Evolutionary conservation across 1,284 basidiomycete genomes (phyloP), one percentile per base, ranked within the genome.

Genomic region (Trametes pubescens): DNA sequence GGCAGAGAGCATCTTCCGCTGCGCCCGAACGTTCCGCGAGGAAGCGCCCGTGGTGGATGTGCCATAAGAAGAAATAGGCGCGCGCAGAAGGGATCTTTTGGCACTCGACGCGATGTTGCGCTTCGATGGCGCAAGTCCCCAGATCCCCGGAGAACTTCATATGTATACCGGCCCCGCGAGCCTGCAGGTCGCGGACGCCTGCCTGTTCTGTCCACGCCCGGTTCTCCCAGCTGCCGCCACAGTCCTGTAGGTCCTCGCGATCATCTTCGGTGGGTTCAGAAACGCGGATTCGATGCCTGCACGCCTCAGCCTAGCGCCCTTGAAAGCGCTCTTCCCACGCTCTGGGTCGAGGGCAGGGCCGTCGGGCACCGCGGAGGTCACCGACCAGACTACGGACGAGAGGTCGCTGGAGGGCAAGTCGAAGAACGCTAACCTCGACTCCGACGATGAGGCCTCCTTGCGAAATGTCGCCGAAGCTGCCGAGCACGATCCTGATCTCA

Each of bases 111-210:
- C 57, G 29, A 52, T 59, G 49, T 59, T 32, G 57, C 49, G 57
- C 40, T 40, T 24, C 35, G 57, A 58, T 58, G 57, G 57, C 57
- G 57, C 57, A 58, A 58, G 48, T 21, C 40, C 26, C 29, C 13
- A 32, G 49, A 9, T 32, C 29, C 4, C 29, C 14, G 9, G 13
- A 2, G 47, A 1, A 29, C 11, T 51, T 38, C 10, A 34, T 58
- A 51, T 51, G 26, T 29, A 43, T 49, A 43, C 22, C 11, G 14
- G n/a, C 18, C 29, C 34, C 4, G 32, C 47, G 14, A 40, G 38
- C 21, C 44, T 10, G 6, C 7, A 10, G 24, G 47, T 11, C 7
- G 24, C 4, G 13, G 11, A 7, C 40, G 47, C 26, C 14, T 14
- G 8, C 47, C 26, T 13, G 24, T 29, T 48, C 14, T 24, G 47